Percentiles rank a stretch among this genome's conserved stretches.
Evolutionary conservation across 805 yeast genomes (phyloP).

Genomic region (Nakazawaea molendinolei): DNA sequence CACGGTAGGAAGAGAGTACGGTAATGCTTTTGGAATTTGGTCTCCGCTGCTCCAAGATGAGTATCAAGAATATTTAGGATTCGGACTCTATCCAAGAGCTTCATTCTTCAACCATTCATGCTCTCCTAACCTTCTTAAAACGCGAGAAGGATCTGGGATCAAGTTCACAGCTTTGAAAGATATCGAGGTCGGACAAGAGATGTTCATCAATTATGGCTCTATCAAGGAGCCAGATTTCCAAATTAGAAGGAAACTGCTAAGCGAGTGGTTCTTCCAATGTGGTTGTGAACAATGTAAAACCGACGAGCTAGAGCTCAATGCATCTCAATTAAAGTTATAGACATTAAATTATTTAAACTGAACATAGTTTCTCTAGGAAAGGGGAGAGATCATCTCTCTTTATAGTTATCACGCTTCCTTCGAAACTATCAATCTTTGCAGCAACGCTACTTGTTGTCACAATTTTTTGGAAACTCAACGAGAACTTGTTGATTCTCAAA

Average conservation of each 20-base stretch:
- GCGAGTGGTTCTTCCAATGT: constrained; percentile 57
- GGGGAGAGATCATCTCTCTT: constrained; percentile 82
- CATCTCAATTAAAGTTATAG: not conserved
- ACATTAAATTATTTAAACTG: constrained; percentile 1
- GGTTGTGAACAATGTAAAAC: constrained; percentile 38
- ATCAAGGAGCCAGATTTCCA: constrained; percentile 31
- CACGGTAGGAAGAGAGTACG: constrained; percentile 52
- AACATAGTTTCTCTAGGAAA: constrained; percentile 64
- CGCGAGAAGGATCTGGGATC: constrained; percentile 32
- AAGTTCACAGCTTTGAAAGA: constrained; percentile 34
- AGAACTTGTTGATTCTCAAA: constrained; percentile 64
- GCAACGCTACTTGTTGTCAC: constrained; percentile 82
- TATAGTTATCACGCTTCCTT: constrained; percentile 87
- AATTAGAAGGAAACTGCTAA: constrained; percentile 35
- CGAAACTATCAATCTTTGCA: constrained; percentile 89
- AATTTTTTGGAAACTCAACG: constrained; percentile 85
- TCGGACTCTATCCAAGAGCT: constrained; percentile 53
- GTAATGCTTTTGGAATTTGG: constrained; percentile 70
- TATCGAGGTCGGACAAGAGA: constrained; percentile 37
- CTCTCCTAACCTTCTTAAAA: constrained; percentile 44
- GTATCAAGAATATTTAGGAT: constrained; percentile 49
- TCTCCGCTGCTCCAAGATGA: constrained; percentile 28
- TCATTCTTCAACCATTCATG: constrained; percentile 68
- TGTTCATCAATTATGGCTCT: constrained; percentile 59
- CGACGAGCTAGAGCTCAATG: not conserved